Evolutionary conservation across 352 stramenopile genomes (phyloP), one percentile per base, ranked within the genome.

Genomic region (Phytophthora megakarya): DNA sequence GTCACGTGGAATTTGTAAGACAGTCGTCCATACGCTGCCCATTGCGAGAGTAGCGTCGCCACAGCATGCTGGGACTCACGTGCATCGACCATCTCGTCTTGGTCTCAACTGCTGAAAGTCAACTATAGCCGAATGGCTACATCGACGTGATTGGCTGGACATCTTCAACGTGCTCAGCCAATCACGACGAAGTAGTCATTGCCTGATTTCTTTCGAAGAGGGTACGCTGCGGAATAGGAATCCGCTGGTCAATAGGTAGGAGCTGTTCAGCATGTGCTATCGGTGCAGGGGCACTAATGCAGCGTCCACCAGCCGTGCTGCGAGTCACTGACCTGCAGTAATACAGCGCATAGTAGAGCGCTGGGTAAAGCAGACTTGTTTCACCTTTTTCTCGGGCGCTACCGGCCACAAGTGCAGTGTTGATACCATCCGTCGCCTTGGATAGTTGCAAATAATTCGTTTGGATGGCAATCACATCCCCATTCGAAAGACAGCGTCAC

Each of bases 1-100:
- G 72, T 65, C 32, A 85, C 65, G 9, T 75, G 78, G 66, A 81
- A 88, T 32, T 85, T 86, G 82, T 90, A 90, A 21, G 70, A 76
- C 13, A 92, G 78, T 28, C 67, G 48, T 4, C 68, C 60, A 12
- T 47, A 62, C 5, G 82, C 60, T 9, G 49, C 28, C 70, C 70
- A 85, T 13, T 70, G 58, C 35, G 67, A 73, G 8, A 92, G 76
- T 50, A 89, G 76, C 44, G 60, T 62, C 37, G 57, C 53, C 26
- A 88, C 66, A 12, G 69, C 69, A 26, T 77, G 76, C 32, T 76
- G 72, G 32, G 67, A 80, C 32, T 88, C 77, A 22, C 60, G 61
- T 21, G 62, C 54, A 37, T 74, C 61, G 6, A 38, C 61, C 67
- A 74, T 74, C 10, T 45, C 25, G 26, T 9, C 4, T 32, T 32